Conservation (phyloP, 1,284 basidiomycete species). For the Sanghuangporus sanghuang region DNA sequence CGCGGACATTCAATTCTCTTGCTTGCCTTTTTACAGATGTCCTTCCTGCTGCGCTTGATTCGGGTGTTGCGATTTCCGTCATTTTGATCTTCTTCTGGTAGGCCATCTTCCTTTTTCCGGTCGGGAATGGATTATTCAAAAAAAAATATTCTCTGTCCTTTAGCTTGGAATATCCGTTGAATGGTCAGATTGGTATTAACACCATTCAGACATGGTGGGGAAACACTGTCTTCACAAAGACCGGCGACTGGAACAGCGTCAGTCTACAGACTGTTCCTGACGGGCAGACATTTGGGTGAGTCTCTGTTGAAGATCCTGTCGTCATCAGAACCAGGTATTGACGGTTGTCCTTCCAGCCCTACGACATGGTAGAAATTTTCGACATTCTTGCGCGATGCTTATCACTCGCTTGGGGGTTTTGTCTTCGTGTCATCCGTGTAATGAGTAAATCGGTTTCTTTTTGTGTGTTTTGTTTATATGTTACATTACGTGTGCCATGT, state of each 20-base stretch:
- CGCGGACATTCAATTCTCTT: not conserved
- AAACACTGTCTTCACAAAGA: conserved; percentile 36
- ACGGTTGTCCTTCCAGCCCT: not conserved
- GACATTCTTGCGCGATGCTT: not conserved
- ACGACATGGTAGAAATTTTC: conserved; percentile 8
- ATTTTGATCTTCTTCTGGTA: conserved; percentile 47
- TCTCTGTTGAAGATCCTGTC: not conserved
- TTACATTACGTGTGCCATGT: not conserved
- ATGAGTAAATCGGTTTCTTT: not conserved
- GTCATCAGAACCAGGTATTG: not conserved
- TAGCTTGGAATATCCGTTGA: conserved; percentile 39
- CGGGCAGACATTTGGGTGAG: conserved; percentile 17
- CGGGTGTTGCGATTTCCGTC: conserved; percentile 45
- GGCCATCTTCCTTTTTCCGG: not conserved
- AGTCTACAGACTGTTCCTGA: conserved; percentile 19
- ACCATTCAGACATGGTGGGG: conserved; percentile 50
- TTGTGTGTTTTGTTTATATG: not conserved
- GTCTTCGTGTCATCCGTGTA: not conserved
- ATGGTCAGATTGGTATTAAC: conserved; percentile 39
- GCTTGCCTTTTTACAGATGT: conserved; percentile 33
- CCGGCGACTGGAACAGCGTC: conserved; percentile 15
- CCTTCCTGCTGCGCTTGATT: conserved; percentile 55
- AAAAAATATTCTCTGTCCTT: not conserved
- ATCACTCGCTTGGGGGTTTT: not conserved
- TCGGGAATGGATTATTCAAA: not conserved